Conservation (phyloP, 495 filamentous ascomycete species). For the Lophiostoma macrostomum region DNA sequence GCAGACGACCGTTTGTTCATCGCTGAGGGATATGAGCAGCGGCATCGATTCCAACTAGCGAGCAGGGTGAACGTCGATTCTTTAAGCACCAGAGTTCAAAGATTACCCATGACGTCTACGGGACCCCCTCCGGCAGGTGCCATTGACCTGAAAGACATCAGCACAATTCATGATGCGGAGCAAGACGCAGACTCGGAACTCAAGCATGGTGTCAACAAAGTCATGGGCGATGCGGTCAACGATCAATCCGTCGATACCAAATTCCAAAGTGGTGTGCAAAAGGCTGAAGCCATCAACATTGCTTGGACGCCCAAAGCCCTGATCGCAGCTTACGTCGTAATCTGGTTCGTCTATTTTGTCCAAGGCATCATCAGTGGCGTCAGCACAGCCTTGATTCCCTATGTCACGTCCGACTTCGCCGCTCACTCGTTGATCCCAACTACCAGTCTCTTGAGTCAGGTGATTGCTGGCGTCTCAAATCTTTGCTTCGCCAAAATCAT, state of each 20-base stretch:
- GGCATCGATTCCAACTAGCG: no score
- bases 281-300: background rate
- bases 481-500: constrained; percentile 63
- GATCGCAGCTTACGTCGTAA: background rate
- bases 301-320: background rate
- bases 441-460: constrained; percentile 43
- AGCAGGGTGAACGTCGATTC: no score
- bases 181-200: no score
- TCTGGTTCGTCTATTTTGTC: background rate
- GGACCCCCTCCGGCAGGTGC: no score
- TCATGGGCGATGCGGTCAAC: background rate
- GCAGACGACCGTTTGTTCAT: no score
- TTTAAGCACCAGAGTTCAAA: no score
- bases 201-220: background rate
- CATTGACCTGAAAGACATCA: no score
- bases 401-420: constrained; percentile 34
- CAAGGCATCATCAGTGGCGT: background rate
- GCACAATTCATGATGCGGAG: no score
- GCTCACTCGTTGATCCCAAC: constrained; percentile 33
- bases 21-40: no score
- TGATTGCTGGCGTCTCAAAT: constrained; percentile 61
- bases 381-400: constrained; percentile 13
- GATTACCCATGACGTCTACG: no score
- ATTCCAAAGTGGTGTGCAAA: background rate
- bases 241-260: constrained; percentile 1